These are phyloP conservation scores for Brassica cretica DNA, from an alignment of 345 rosid genomes.

Conservation along the genomic window DNA sequence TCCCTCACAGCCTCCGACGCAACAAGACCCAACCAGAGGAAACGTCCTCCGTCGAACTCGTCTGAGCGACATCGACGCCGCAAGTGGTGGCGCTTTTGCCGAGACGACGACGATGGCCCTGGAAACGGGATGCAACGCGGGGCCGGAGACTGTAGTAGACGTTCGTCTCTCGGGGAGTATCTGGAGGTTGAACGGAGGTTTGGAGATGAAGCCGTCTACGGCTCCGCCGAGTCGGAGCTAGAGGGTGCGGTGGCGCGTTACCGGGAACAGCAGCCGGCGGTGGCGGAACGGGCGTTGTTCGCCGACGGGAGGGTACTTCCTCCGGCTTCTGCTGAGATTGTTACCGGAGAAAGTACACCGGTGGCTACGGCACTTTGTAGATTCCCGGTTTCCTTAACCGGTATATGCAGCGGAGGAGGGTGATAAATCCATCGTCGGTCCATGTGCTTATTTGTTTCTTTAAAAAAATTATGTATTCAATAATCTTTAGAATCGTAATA, in stretches of 20 bases:
- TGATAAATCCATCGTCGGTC: slow-evolving; percentile 26
- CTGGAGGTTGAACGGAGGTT: slow-evolving; percentile 88
- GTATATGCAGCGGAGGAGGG: slow-evolving; percentile 69
- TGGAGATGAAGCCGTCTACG: slow-evolving; percentile 60
- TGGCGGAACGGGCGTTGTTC: slow-evolving; percentile 58
- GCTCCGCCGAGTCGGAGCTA: slow-evolving; percentile 56
- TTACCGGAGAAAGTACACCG: slow-evolving; percentile 44
- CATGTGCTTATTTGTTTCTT: slow-evolving; percentile 1
- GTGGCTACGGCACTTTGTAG: slow-evolving; percentile 51
- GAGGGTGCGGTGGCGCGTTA: slow-evolving; percentile 49
- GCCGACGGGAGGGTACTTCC: slow-evolving; percentile 88
- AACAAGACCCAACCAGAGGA: slow-evolving; percentile 27
- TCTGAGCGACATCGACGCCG: slow-evolving; percentile 53
- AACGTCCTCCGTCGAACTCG: slow-evolving; percentile 37
- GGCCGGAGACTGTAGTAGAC: slow-evolving; percentile 44
- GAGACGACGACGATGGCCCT: slow-evolving; percentile 47
- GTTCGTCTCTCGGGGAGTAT: slow-evolving; percentile 85
- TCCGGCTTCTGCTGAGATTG: slow-evolving; percentile 44
- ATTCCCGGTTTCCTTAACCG: slow-evolving; percentile 71
- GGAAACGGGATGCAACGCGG: slow-evolving; percentile 10
- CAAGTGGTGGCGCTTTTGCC: slow-evolving; percentile 86
- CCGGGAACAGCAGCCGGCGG: slow-evolving; percentile 32
- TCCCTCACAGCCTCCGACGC: slow-evolving; percentile 25
- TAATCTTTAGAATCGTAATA: background rate
- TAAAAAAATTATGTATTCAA: background rate